phyloP scores from a whole-genome alignment of 225 moss, liverwort and hornwort species.

The Pseudoscleropodium purum region DNA sequence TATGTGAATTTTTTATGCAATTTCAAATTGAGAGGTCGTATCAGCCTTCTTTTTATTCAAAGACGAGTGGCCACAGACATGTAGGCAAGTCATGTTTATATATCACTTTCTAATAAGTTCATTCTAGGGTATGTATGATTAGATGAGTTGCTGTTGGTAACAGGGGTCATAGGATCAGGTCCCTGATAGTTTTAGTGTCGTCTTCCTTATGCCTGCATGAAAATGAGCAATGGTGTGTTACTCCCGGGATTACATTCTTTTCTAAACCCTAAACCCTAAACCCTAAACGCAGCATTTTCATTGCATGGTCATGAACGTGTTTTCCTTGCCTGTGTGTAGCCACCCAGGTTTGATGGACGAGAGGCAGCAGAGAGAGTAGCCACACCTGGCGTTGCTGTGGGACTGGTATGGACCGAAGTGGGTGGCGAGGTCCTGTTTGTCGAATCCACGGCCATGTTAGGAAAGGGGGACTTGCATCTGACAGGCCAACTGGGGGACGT shows the following conservation, averaged over 20 bases:
- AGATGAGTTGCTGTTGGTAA: neutral
- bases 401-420: conserved; percentile 59
- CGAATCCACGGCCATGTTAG: conserved; percentile 53
- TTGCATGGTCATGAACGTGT: neutral
- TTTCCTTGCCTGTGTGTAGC: conserved; percentile 10
- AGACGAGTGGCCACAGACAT: neutral
- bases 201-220: neutral
- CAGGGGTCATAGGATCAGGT: neutral
- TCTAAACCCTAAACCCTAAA: neutral
- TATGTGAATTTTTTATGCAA: neutral
- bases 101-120: neutral
- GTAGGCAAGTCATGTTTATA: neutral
- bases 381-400: conserved; percentile 52
- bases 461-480: conserved; percentile 50
- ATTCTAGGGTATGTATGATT: neutral
- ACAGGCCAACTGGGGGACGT: conserved; percentile 54
- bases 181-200: neutral
- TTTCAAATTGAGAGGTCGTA: neutral
- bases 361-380: conserved; percentile 61
- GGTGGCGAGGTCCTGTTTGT: conserved; percentile 58
- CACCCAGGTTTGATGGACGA: conserved; percentile 50
- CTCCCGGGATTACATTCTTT: neutral
- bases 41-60: neutral
- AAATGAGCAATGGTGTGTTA: neutral
- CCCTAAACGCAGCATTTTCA: neutral